These are phyloP conservation scores for Pseudopediastrum boryanum DNA, from an alignment of 139 green algal species.

Conservation along the genomic window DNA sequence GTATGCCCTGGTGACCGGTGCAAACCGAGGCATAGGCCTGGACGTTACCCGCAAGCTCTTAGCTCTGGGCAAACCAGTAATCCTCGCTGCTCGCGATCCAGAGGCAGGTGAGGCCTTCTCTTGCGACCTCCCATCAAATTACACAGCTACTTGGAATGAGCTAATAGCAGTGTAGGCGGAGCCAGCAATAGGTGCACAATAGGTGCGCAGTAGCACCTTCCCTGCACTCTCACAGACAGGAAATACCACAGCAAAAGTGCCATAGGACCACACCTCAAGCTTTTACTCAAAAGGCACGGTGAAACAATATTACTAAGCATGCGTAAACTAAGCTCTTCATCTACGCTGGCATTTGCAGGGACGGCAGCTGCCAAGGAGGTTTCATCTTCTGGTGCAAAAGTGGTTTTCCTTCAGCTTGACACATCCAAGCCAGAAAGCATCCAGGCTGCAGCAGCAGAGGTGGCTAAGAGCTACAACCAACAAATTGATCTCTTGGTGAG, in stretches of 20 bases:
- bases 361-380: slow-evolving; percentile 6
- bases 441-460: neutral
- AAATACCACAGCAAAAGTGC: neutral
- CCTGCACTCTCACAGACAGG: neutral
- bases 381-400: neutral
- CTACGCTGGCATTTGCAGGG: too few species aligned
- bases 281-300: too few species aligned
- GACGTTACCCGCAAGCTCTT: slow-evolving; percentile 21
- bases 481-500: slow-evolving; percentile 36
- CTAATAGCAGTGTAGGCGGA: too few species aligned
- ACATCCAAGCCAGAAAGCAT: neutral
- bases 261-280: neutral
- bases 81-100: neutral
- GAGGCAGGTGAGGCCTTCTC: neutral
- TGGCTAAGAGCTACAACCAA: slow-evolving; percentile 11
- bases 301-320: too few species aligned
- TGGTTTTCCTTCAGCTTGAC: slow-evolving; percentile 1
- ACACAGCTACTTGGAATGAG: too few species aligned
- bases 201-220: neutral
- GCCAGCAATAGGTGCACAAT: neutral
- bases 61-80: neutral
- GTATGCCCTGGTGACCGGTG: slow-evolving; percentile 27
- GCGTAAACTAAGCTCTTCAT: too few species aligned
- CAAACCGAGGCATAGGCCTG: slow-evolving; percentile 16
- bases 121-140: too few species aligned